Evolutionary conservation across 192 early-diverging fungal species (phyloP).

Genomic region (Tieghemiomyces parasiticus): DNA sequence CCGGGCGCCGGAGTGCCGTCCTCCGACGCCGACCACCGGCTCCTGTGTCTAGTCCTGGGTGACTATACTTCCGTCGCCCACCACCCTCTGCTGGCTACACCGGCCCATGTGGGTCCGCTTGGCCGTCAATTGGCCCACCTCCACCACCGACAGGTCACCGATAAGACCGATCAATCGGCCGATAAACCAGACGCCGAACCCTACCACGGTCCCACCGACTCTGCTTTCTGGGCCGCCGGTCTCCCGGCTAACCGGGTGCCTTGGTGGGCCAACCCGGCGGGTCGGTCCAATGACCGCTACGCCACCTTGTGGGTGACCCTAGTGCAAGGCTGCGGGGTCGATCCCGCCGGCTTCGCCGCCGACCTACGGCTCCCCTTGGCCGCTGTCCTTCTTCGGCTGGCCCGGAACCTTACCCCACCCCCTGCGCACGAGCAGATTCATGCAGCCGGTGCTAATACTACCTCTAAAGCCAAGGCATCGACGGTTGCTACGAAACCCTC

Average conservation of each 20-base stretch:
- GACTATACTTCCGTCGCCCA: not conserved
- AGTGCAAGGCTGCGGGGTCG: not conserved
- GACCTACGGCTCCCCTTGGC: not conserved
- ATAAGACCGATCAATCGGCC: too few species aligned
- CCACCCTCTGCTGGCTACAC: not conserved
- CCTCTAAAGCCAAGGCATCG: not conserved
- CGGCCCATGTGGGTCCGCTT: not conserved
- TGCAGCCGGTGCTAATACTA: not conserved
- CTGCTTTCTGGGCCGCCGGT: not conserved
- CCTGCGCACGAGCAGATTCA: not conserved
- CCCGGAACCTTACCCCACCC: not conserved
- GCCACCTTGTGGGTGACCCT: not conserved
- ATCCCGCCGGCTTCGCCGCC: not conserved
- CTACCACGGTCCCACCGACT: not conserved
- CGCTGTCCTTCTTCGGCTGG: not conserved
- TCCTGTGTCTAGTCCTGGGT: not conserved
- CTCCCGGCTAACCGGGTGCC: not conserved
- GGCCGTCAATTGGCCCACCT: not conserved
- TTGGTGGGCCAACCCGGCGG: conserved; percentile 2
- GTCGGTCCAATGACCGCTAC: not conserved
- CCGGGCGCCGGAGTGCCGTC: not conserved
- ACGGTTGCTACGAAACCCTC: not conserved
- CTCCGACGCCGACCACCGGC: not conserved
- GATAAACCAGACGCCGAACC: too few species aligned
- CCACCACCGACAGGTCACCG: not conserved